A percentile compares a stretch with the other conserved stretches of the same genome.
These are phyloP conservation scores for Coemansia sp. DNA, from an alignment of 192 early-diverging fungal genomes.

Conservation along the genomic window DNA sequence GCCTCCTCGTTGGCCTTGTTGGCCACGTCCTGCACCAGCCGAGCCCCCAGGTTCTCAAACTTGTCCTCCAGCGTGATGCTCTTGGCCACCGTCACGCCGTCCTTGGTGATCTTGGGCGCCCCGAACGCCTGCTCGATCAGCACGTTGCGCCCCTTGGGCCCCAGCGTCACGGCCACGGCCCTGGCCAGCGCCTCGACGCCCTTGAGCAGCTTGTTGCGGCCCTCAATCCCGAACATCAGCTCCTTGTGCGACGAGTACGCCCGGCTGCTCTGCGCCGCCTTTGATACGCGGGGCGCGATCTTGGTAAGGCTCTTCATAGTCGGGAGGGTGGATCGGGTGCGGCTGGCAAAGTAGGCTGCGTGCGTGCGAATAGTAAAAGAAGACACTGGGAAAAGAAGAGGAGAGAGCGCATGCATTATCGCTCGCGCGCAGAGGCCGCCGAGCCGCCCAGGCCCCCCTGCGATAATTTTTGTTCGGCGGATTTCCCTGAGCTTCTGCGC, in stretches of 20 bases:
- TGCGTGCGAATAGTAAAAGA: too few relatives aligned
- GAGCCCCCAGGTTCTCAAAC: constrained; percentile 98
- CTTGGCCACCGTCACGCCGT: constrained; percentile 99
- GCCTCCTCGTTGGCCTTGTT: constrained; percentile 99
- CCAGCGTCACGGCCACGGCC: constrained; percentile 98
- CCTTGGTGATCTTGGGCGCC: constrained; percentile 99
- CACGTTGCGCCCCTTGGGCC: constrained; percentile 98
- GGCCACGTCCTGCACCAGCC: constrained; percentile 97
- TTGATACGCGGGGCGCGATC: constrained; percentile 39
- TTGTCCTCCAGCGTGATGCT: constrained; percentile 94
- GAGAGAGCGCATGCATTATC: background rate
- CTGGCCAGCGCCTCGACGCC: constrained; percentile 97
- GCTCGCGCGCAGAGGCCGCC: background rate
- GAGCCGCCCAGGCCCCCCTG: background rate
- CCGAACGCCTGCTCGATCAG: constrained; percentile 98
- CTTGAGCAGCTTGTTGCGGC: constrained; percentile 81
- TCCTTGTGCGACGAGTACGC: constrained; percentile 92
- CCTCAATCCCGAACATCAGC: constrained; percentile 93
- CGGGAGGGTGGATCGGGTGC: background rate
- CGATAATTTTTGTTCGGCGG: constrained; percentile 5
- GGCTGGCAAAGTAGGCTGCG: background rate
- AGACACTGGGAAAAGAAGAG: background rate
- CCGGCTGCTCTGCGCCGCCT: constrained; percentile 36
- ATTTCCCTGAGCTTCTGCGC: constrained; percentile 14
- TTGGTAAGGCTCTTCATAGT: constrained; percentile 44